phyloP scores from a whole-genome alignment of 257 asterid genomes.

The Lantana camara region DNA sequence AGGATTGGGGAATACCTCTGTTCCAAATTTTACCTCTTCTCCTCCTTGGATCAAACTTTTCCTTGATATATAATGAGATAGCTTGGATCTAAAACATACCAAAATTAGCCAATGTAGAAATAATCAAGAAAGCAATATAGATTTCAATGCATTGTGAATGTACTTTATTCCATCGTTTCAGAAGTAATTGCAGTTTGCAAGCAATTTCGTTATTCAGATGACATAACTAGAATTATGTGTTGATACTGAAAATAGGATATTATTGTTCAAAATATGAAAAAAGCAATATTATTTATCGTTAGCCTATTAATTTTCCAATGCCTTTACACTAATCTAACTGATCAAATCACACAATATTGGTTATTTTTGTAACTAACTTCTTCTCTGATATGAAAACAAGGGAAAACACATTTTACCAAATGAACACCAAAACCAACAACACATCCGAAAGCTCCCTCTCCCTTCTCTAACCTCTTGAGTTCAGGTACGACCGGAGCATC shows the following conservation, averaged over 20 bases:
- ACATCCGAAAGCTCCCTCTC: constrained; percentile 48
- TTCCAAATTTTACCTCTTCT: too few species aligned
- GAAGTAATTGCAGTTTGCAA: too few species aligned
- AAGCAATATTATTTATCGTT: neutral
- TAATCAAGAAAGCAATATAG: too few species aligned
- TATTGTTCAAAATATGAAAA: neutral
- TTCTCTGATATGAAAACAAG: constrained; percentile 58
- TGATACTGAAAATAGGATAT: neutral
- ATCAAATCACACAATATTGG: neutral
- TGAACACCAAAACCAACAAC: constrained; percentile 43
- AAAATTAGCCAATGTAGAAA: too few species aligned
- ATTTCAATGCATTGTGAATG: too few species aligned
- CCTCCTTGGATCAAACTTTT: too few species aligned
- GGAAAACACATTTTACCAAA: constrained; percentile 56
- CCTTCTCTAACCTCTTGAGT: constrained; percentile 30
- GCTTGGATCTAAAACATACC: too few species aligned
- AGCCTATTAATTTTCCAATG: neutral
- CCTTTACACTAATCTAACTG: neutral
- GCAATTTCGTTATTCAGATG: too few species aligned
- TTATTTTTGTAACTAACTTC: neutral
- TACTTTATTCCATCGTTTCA: too few species aligned
- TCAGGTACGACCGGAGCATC: constrained; percentile 27
- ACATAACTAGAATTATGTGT: too few species aligned
- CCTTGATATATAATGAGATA: too few species aligned
- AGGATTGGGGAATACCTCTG: too few species aligned